Conservation (phyloP, 2,329 filamentous ascomycete species). For the Penicillium corylophilum region DNA sequence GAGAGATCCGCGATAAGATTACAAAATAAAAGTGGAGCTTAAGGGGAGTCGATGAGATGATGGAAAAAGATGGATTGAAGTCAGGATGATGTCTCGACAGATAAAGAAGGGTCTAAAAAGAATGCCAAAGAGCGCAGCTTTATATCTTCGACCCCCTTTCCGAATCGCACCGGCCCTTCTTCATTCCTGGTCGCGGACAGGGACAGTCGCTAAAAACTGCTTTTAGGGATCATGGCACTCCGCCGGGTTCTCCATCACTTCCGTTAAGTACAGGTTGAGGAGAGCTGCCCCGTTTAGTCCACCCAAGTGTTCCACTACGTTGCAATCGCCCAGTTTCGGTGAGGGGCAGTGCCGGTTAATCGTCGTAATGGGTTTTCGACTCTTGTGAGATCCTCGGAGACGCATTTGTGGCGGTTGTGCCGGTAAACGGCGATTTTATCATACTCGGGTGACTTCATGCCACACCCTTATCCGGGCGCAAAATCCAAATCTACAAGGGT, state of each 20-base stretch:
- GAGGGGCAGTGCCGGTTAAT: conserved; percentile 7
- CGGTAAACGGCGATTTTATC: neutral
- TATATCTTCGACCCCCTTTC: conserved; percentile 16
- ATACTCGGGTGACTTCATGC: neutral
- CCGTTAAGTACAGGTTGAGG: conserved; percentile 52
- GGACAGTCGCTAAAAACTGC: conserved; percentile 45
- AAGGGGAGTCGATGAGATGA: neutral
- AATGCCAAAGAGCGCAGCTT: conserved; percentile 9
- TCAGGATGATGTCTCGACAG: neutral
- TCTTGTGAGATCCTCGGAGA: neutral
- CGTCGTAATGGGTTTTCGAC: conserved; percentile 12
- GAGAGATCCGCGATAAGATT: conserved; percentile 26
- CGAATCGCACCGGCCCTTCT: conserved; percentile 9
- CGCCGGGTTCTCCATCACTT: conserved; percentile 31
- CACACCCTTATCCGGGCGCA: neutral
- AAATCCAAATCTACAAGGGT: conserved; percentile 13
- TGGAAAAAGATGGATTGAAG: neutral
- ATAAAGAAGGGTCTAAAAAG: conserved; percentile 1
- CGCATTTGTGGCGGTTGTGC: conserved; percentile 6
- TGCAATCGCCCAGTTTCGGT: conserved; percentile 17
- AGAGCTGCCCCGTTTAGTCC: conserved; percentile 34
- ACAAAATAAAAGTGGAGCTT: conserved; percentile 10
- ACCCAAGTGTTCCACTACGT: conserved; percentile 24
- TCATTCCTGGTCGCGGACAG: conserved; percentile 14
- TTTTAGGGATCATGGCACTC: conserved; percentile 43